phyloP scores from a whole-genome alignment of 2,329 filamentous ascomycete genomes.

The Tolypocladium endophyticum region DNA sequence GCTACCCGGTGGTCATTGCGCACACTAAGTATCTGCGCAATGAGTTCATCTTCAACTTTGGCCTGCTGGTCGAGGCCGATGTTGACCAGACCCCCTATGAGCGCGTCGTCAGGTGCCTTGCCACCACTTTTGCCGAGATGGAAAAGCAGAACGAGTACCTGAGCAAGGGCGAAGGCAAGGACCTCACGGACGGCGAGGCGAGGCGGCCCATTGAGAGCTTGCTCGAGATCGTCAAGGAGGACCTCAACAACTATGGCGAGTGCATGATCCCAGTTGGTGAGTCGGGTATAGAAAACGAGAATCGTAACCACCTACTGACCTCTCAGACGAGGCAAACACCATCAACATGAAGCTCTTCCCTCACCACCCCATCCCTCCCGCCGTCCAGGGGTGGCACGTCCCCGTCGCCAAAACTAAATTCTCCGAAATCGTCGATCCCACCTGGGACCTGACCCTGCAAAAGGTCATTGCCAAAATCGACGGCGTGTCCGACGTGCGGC shows the following conservation, averaged over 20 bases:
- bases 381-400: slow-evolving; percentile 81
- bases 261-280: slow-evolving; percentile 94
- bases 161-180: slow-evolving; percentile 44
- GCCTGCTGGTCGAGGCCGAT: slow-evolving; percentile 60
- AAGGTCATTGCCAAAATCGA: slow-evolving; percentile 81
- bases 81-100: slow-evolving; percentile 70
- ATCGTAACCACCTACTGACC: background rate
- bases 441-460: slow-evolving; percentile 67
- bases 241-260: slow-evolving; percentile 93
- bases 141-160: slow-evolving; percentile 87
- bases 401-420: slow-evolving; percentile 66
- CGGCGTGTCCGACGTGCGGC: slow-evolving; percentile 79
- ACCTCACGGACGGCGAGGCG: slow-evolving; percentile 25
- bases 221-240: slow-evolving; percentile 70
- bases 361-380: slow-evolving; percentile 63
- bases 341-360: slow-evolving; percentile 96
- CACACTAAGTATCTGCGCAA: slow-evolving; percentile 78
- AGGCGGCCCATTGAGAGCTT: slow-evolving; percentile 70
- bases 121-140: slow-evolving; percentile 74
- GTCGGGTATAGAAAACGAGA: slow-evolving; percentile 14
- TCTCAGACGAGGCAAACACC: slow-evolving; percentile 76
- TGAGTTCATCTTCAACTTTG: slow-evolving; percentile 98
- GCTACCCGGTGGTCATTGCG: slow-evolving; percentile 80
- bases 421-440: slow-evolving; percentile 51
- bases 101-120: slow-evolving; percentile 75